Evolutionary conservation across 2,329 filamentous ascomycete species (phyloP), one percentile per base, ranked within the genome.

Genomic region (Penicillium sp.): DNA sequence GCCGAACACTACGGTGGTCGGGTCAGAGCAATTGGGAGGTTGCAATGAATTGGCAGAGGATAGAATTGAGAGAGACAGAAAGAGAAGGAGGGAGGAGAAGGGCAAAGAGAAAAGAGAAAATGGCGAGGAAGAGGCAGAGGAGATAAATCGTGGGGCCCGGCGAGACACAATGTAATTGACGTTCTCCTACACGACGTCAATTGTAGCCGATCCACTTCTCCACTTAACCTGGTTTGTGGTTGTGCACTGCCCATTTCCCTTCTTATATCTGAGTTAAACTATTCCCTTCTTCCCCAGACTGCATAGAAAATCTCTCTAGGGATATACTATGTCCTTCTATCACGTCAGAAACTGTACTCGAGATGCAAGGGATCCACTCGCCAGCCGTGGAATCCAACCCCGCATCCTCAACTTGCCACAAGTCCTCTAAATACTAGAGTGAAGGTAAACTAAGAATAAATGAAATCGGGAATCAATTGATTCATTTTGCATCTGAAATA

Each of bases 201-300:
- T 22, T 14, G 24, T 24, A 18, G 35, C 27, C 14, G 16, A 23
- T 31, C 16, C 41, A 14, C 23, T 40, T 36, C 31, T 18, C 31
- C 31, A 34, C 31, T 32, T 14, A 18, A 32, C 14, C 24, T 34
- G 31, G 13, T n/a, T 31, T 31, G 29, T 31, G 6, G 23, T 26
- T 34, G 29, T 32, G 29, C 29, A 23, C 42, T 36, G 37, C 42
- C 42, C n/a, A n/a, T n/a, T n/a, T n/a, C n/a, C n/a, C n/a, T n/a
- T 23, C 18, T 18, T 14, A 18, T 34, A 32, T 16, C 29, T 3
- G 28, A 29, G 28, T 6, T 29, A n/a, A n/a, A n/a, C 7, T 32
- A 27, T 11, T 11, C 11, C 3, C 3, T 11, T 10, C 3, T 10
- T 11, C 24, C 24, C 24, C 3, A 10, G 26, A 13, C 26, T 20